phyloP scores from a whole-genome alignment of 257 asterid species.

The Coffea eugenioides region DNA sequence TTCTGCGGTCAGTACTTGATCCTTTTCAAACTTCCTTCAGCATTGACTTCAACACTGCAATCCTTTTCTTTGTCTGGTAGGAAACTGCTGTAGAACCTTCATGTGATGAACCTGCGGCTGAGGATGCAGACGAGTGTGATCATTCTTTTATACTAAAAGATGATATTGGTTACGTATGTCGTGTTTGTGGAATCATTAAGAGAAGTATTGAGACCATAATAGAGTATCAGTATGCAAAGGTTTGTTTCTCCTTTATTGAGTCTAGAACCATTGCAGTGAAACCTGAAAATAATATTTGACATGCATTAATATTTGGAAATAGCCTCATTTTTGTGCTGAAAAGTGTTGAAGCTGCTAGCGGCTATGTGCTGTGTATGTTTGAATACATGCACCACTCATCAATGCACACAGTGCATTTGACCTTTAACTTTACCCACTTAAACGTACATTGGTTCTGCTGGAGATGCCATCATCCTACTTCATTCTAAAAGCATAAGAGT shows the following conservation, averaged over 20 bases:
- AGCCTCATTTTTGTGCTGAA: no score
- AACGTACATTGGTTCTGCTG: no score
- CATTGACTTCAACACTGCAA: background rate
- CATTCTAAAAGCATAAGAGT: no score
- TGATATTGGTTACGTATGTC: constrained; percentile 94
- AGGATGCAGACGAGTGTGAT: constrained; percentile 67
- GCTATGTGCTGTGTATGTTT: no score
- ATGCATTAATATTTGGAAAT: background rate
- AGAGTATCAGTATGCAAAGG: constrained; percentile 89
- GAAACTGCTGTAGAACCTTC: constrained; percentile 47
- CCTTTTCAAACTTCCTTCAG: background rate
- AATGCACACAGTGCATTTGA: background rate
- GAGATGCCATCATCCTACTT: no score
- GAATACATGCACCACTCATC: background rate
- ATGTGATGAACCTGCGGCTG: constrained; percentile 41
- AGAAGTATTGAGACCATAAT: constrained; percentile 83
- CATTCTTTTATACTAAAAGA: constrained; percentile 85
- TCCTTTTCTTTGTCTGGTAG: constrained; percentile 36
- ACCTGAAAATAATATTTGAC: background rate
- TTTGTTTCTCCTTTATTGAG: constrained; percentile 11
- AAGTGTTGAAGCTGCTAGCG: no score
- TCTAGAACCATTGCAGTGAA: background rate
- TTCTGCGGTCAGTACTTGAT: constrained; percentile 1
- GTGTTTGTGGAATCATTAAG: constrained; percentile 86
- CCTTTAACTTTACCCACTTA: background rate